These are phyloP conservation scores for Boletus mariae DNA, from an alignment of 1,284 basidiomycete species.

Conservation along the genomic window DNA sequence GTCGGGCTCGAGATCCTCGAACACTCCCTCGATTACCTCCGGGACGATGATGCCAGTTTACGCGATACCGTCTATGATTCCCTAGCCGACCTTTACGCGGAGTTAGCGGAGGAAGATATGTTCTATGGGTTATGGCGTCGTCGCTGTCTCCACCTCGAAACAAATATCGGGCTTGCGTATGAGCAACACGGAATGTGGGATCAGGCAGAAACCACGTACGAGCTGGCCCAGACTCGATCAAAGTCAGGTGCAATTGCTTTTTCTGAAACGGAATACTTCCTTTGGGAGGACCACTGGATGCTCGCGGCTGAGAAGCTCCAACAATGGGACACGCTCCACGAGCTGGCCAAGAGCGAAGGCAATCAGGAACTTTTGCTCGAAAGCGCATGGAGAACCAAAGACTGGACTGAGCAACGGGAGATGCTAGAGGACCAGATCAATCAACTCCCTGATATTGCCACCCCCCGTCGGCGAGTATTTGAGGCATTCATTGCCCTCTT, in stretches of 20 bases:
- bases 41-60: constrained; percentile 79
- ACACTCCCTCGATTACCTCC: constrained; percentile 66
- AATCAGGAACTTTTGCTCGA: constrained; percentile 94
- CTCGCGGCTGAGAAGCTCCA: constrained; percentile 94
- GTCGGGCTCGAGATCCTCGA: constrained; percentile 88
- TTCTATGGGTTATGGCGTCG: constrained; percentile 97
- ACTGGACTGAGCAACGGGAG: constrained; percentile 85
- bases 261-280: constrained; percentile 92
- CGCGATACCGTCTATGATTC: constrained; percentile 90
- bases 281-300: constrained; percentile 99
- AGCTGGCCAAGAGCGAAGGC: constrained; percentile 88
- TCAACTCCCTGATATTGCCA: constrained; percentile 80
- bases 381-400: constrained; percentile 92
- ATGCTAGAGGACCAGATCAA: constrained; percentile 83
- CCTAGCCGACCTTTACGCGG: constrained; percentile 92
- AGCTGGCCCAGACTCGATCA: constrained; percentile 86
- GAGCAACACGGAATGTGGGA: constrained; percentile 99
- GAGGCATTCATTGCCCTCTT: constrained; percentile 91
- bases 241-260: constrained; percentile 84
- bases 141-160: constrained; percentile 85
- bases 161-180: constrained; percentile 88
- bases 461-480: constrained; percentile 92
- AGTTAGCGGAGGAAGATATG: constrained; percentile 94
- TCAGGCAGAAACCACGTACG: constrained; percentile 87
- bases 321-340: constrained; percentile 94